Evolutionary conservation across 352 stramenopile species (phyloP).

Genomic region (Globisporangium barbulae): DNA sequence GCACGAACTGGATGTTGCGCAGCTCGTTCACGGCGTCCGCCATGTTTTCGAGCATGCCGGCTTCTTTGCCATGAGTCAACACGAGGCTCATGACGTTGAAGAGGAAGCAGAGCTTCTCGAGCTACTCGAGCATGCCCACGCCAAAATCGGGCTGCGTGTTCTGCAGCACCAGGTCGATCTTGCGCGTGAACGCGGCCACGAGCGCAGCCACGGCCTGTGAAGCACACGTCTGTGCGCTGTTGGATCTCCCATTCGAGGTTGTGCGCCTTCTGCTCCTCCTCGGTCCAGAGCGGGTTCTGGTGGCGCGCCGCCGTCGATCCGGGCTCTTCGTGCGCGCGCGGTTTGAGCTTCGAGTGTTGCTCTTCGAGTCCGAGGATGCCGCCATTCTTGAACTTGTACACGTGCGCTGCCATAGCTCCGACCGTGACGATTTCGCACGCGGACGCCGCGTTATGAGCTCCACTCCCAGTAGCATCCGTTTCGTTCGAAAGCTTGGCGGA

Average conservation of each 20-base stretch:
- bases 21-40: constrained; percentile 80
- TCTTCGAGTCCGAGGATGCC: constrained; percentile 74
- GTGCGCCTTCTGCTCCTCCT: constrained; percentile 80
- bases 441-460: constrained; percentile 7
- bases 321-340: constrained; percentile 46
- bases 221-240: constrained; percentile 84
- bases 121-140: constrained; percentile 61
- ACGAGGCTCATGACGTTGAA: constrained; percentile 85
- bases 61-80: constrained; percentile 85
- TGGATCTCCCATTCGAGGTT: constrained; percentile 72
- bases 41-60: constrained; percentile 88
- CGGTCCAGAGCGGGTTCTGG: constrained; percentile 75
- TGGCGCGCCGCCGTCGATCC: constrained; percentile 44
- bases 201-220: constrained; percentile 73
- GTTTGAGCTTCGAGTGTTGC: constrained; percentile 67
- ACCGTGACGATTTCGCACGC: constrained; percentile 88
- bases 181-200: constrained; percentile 79
- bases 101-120: constrained; percentile 78
- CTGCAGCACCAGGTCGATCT: constrained; percentile 75
- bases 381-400: constrained; percentile 89
- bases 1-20: constrained; percentile 69
- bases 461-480: constrained; percentile 15
- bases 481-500: constrained; percentile 27
- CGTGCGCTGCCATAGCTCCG: constrained; percentile 79
- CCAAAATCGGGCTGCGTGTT: constrained; percentile 40